These are phyloP conservation scores for Penicillium steckii DNA, from an alignment of 495 filamentous ascomycete genomes.

Conservation along the genomic window DNA sequence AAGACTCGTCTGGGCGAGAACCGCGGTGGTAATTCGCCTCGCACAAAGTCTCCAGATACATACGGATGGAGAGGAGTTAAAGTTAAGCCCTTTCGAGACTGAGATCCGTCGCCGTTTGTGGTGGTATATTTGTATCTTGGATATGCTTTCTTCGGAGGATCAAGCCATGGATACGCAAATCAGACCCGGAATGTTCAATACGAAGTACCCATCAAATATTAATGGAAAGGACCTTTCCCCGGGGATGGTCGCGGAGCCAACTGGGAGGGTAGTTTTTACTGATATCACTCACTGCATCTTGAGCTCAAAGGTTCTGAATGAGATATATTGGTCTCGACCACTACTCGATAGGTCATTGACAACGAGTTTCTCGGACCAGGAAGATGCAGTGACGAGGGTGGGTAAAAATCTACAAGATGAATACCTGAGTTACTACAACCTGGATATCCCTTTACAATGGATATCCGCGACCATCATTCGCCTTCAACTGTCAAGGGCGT, in stretches of 20 bases:
- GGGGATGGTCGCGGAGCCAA: conserved; percentile 51
- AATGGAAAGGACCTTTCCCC: conserved; percentile 66
- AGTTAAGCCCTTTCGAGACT: conserved; percentile 61
- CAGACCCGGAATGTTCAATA: conserved; percentile 62
- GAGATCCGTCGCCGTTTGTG: conserved; percentile 77
- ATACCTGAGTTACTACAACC: conserved; percentile 59
- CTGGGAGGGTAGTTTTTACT: conserved; percentile 53
- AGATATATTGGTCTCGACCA: conserved; percentile 11
- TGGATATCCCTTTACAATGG: conserved; percentile 63
- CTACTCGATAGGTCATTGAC: not conserved
- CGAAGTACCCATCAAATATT: conserved; percentile 61
- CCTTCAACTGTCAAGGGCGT: conserved; percentile 64
- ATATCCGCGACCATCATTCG: conserved; percentile 63
- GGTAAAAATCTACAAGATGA: conserved; percentile 51
- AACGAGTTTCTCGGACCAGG: no score
- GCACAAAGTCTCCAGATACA: conserved; percentile 72
- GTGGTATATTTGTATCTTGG: conserved; percentile 74
- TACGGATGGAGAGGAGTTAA: conserved; percentile 62
- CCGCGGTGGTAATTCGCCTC: conserved; percentile 65
- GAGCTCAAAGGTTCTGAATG: conserved; percentile 52
- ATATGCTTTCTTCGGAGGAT: conserved; percentile 70
- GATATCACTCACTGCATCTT: conserved; percentile 75
- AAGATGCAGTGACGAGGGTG: not conserved
- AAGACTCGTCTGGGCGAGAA: conserved; percentile 55
- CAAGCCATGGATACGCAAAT: conserved; percentile 72